phyloP scores from a whole-genome alignment of 352 stramenopile species.

The Pythium grandisporangium region DNA sequence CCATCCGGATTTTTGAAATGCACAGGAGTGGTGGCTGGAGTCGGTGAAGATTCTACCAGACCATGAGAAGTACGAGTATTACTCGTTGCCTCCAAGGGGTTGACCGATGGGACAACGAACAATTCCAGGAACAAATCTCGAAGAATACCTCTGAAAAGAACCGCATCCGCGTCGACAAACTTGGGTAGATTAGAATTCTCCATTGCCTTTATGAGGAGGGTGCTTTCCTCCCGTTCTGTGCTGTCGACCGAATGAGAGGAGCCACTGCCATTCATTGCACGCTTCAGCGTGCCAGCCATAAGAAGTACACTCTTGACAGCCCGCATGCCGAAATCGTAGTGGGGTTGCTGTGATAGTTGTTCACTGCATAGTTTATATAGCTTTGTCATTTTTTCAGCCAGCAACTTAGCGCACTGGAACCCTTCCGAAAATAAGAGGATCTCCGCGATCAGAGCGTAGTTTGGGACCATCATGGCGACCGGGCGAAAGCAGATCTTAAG shows the following conservation, averaged over 20 bases:
- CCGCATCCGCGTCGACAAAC: constrained; percentile 83
- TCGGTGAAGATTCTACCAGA: too few relatives aligned
- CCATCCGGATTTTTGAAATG: too few relatives aligned
- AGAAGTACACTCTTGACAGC: constrained; percentile 77
- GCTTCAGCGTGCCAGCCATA: constrained; percentile 65
- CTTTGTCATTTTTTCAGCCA: constrained; percentile 65
- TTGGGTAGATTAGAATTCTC: constrained; percentile 89
- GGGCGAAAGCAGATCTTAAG: constrained; percentile 78
- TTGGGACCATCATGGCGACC: constrained; percentile 86
- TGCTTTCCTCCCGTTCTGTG: constrained; percentile 37
- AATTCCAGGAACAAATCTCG: constrained; percentile 78
- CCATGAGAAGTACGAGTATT: too few relatives aligned
- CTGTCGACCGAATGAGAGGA: too few relatives aligned
- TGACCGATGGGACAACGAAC: neutral
- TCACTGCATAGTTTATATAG: constrained; percentile 81
- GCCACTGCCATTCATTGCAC: constrained; percentile 6
- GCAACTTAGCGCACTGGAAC: constrained; percentile 51
- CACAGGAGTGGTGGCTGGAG: too few relatives aligned
- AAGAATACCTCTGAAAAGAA: constrained; percentile 86
- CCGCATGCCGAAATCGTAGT: constrained; percentile 88
- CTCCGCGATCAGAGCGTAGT: constrained; percentile 78
- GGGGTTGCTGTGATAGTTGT: constrained; percentile 73
- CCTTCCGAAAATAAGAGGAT: constrained; percentile 80
- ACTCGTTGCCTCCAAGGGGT: constrained; percentile 50
- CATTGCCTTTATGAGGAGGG: constrained; percentile 92